phyloP scores from a whole-genome alignment of 1,139 yeast genomes.

The Entelexis paramagnoliae region DNA sequence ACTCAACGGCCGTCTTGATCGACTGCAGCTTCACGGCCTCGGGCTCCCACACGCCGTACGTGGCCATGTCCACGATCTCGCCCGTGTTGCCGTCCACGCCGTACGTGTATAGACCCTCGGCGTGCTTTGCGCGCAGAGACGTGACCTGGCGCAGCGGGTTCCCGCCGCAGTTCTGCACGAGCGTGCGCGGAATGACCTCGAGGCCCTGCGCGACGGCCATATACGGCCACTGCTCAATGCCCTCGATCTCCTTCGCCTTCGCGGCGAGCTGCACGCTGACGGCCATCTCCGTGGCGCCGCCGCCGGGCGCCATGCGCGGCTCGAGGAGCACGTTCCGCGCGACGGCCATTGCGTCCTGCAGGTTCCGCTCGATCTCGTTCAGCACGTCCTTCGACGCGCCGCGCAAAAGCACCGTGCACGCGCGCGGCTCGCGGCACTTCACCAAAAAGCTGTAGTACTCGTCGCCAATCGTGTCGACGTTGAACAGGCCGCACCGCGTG shows the following conservation, averaged over 20 bases:
- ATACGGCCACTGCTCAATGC: conserved; percentile 97
- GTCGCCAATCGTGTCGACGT: conserved; percentile 92
- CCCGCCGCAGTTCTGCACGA: conserved; percentile 96
- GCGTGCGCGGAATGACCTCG: conserved; percentile 95
- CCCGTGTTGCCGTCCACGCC: conserved; percentile 96
- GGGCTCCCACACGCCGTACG: conserved; percentile 98
- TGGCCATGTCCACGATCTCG: conserved; percentile 88
- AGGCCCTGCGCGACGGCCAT: conserved; percentile 98
- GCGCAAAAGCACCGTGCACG: conserved; percentile 84
- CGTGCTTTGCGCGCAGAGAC: conserved; percentile 91
- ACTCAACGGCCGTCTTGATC: conserved; percentile 91
- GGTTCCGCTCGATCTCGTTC: conserved; percentile 90
- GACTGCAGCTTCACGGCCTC: conserved; percentile 96
- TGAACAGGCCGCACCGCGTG: conserved; percentile 76
- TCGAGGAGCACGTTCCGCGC: conserved; percentile 91
- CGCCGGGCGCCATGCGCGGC: conserved; percentile 95
- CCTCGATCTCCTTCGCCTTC: conserved; percentile 85
- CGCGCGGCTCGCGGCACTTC: conserved; percentile 75
- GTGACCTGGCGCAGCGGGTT: conserved; percentile 84
- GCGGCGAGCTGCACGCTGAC: conserved; percentile 81
- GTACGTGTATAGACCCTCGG: conserved; percentile 66
- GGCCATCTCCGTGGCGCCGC: conserved; percentile 99
- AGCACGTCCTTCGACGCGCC: conserved; percentile 97
- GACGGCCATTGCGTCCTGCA: conserved; percentile 98
- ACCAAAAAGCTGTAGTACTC: conserved; percentile 86